Evolutionary conservation across 768 basidiomycete genomes (phyloP).

Genomic region (Butyriboletus loyo): DNA sequence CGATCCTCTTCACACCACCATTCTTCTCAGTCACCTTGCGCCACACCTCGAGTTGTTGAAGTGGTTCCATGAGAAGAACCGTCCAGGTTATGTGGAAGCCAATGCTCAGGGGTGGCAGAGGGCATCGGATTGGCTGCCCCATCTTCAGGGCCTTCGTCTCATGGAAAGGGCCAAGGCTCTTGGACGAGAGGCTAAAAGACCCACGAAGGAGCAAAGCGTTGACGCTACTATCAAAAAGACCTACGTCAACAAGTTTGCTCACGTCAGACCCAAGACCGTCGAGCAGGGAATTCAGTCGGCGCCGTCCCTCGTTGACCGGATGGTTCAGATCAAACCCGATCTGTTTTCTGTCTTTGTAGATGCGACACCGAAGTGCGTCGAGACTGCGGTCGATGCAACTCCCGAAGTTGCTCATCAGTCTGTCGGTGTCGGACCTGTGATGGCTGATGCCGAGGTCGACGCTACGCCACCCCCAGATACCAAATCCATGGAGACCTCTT

Average conservation of each 20-base stretch:
- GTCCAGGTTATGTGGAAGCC: slow-evolving; percentile 64
- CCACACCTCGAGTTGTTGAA: slow-evolving; percentile 66
- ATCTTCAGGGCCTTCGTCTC: slow-evolving; percentile 63
- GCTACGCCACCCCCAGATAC: slow-evolving; percentile 24
- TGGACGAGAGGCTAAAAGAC: slow-evolving; percentile 14
- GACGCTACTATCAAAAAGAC: slow-evolving; percentile 49
- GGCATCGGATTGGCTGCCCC: slow-evolving; percentile 67
- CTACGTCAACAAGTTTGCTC: slow-evolving; percentile 39
- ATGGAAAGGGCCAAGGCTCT: slow-evolving; percentile 51
- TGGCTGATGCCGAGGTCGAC: slow-evolving; percentile 34
- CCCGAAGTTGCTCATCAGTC: slow-evolving; percentile 33
- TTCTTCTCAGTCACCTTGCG: slow-evolving; percentile 76
- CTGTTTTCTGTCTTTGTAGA: slow-evolving; percentile 45
- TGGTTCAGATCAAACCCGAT: slow-evolving; percentile 40
- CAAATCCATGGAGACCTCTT: slow-evolving; percentile 20
- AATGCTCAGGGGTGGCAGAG: slow-evolving; percentile 69
- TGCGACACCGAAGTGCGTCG: slow-evolving; percentile 47
- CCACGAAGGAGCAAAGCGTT: slow-evolving; percentile 41
- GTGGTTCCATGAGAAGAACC: slow-evolving; percentile 77
- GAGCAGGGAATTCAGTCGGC: slow-evolving; percentile 38
- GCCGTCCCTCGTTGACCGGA: slow-evolving; percentile 36
- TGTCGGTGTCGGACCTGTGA: slow-evolving; percentile 26
- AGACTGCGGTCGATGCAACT: slow-evolving; percentile 46
- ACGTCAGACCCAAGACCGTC: slow-evolving; percentile 36
- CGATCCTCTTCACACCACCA: slow-evolving; percentile 66